A percentile compares a stretch with the other conserved stretches of the same genome.
Evolutionary conservation across 116 monocot species (phyloP).

Genomic region (Cymodocea nodosa): DNA sequence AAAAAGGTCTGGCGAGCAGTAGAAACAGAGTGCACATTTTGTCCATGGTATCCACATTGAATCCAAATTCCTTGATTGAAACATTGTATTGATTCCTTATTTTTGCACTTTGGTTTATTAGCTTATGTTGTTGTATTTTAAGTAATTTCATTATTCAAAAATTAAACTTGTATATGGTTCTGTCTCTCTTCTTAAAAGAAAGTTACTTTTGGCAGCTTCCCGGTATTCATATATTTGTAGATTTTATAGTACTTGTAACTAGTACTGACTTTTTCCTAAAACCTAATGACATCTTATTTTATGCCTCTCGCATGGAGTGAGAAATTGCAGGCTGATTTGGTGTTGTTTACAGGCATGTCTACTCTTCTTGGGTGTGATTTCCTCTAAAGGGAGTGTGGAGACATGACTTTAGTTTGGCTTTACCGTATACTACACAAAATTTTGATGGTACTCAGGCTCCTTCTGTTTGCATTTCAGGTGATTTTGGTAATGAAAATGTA

Average conservation of each 20-base stretch:
- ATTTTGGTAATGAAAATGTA: conserved; percentile 22
- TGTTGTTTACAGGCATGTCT: conserved; percentile 20
- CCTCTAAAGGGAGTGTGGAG: not conserved
- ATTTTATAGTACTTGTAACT: not conserved
- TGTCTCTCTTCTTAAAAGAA: not conserved
- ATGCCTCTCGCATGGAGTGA: not conserved
- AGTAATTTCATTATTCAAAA: not conserved
- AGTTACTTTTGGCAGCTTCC: too few species aligned
- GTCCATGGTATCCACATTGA: too few species aligned
- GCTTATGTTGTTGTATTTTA: not conserved
- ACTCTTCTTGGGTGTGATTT: not conserved
- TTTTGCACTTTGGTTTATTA: not conserved
- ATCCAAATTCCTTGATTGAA: too few species aligned
- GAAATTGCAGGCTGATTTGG: conserved; percentile 21
- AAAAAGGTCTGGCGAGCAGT: too few species aligned
- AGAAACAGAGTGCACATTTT: too few species aligned
- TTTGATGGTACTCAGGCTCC: too few species aligned
- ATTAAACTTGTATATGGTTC: not conserved
- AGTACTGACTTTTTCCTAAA: not conserved
- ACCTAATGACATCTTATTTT: not conserved
- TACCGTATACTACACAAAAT: not conserved
- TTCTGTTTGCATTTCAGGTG: conserved; percentile 7
- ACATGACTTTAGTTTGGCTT: not conserved
- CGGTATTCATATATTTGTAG: not conserved
- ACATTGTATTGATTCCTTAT: too few species aligned